Evolutionary conservation across 2,329 filamentous ascomycete genomes (phyloP).

Genomic region (Colletotrichum sp.): DNA sequence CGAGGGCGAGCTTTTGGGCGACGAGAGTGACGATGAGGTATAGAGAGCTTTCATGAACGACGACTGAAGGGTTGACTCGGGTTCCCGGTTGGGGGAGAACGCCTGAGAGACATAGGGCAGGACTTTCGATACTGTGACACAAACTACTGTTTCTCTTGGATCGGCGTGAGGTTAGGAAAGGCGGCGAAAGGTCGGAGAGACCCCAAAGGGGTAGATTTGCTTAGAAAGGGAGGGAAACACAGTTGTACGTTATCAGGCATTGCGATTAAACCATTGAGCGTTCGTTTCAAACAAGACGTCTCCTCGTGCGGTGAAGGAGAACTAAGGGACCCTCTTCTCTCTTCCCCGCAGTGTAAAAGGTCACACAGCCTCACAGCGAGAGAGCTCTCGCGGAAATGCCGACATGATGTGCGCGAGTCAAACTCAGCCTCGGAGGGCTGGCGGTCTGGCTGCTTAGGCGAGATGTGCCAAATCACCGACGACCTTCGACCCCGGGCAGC

Average conservation of each 20-base stretch:
- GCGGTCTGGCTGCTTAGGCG: background rate
- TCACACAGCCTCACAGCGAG: background rate
- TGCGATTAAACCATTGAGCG: background rate
- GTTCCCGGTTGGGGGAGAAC: background rate
- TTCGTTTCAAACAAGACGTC: background rate
- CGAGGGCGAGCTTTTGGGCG: constrained; percentile 91
- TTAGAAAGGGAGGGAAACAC: background rate
- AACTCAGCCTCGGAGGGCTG: background rate
- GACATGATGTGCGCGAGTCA: background rate
- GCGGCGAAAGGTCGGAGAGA: background rate
- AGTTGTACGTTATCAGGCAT: background rate
- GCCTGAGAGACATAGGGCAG: background rate
- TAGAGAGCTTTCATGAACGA: constrained; percentile 20
- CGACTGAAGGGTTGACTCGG: background rate
- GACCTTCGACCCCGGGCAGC: background rate
- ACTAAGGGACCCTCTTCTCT: background rate
- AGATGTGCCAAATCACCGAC: background rate
- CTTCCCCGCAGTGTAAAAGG: background rate
- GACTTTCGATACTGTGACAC: background rate
- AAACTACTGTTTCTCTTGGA: constrained; percentile 6
- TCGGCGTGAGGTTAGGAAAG: background rate
- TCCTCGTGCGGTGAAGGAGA: background rate
- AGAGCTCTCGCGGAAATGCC: background rate
- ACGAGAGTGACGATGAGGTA: constrained; percentile 91
- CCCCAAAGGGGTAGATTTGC: background rate